These are phyloP conservation scores for Linum lewisii DNA, from an alignment of 345 rosid species.

Conservation along the genomic window DNA sequence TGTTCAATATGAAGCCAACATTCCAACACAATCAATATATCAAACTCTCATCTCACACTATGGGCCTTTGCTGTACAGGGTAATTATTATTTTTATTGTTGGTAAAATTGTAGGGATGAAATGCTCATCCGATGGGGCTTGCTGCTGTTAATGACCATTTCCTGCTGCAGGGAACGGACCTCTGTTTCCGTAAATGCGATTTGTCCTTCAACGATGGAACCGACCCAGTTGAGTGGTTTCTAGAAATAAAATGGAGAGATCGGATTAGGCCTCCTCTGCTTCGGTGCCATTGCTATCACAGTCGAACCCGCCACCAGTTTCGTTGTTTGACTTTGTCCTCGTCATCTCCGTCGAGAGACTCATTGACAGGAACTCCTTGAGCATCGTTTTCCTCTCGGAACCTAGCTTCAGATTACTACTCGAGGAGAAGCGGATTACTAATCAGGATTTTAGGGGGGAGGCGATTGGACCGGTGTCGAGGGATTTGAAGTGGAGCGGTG, in stretches of 20 bases:
- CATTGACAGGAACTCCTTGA: constrained; percentile 45
- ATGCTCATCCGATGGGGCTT: no score
- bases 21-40: no score
- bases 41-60: no score
- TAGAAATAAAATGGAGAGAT: constrained; percentile 55
- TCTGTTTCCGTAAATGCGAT: no score
- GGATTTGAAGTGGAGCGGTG: no score
- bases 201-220: constrained; percentile 16
- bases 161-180: no score
- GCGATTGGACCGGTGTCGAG: no score
- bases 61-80: no score
- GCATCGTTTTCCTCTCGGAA: constrained; percentile 47
- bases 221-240: constrained; percentile 91
- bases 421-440: no score
- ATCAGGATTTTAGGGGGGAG: no score
- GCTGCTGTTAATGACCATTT: constrained; percentile 24
- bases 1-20: no score
- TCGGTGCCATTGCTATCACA: constrained; percentile 39
- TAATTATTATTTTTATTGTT: constrained; percentile 22
- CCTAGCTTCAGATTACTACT: constrained; percentile 14
- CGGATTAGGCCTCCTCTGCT: constrained; percentile 45
- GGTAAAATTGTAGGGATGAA: no score
- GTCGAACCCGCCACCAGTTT: constrained; percentile 16
- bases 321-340: constrained; percentile 21
- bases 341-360: constrained; percentile 29